Evolutionary conservation across 108 stramenopile genomes (phyloP).

Genomic region (Nitzschia inconspicua): DNA sequence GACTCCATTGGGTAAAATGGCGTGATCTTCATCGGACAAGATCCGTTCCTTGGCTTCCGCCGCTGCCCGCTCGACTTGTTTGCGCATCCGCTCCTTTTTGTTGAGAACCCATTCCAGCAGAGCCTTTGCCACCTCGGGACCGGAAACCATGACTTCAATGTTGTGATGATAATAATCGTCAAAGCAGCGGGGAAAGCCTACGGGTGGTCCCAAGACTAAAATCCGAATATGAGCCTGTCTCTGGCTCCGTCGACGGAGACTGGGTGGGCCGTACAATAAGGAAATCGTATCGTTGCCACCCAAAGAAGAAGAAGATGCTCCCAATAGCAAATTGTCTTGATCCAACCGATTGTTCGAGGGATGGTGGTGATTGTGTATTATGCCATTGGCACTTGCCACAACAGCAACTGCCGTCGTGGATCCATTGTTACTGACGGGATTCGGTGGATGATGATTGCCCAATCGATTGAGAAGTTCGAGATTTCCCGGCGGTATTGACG

Average conservation of each 20-base stretch:
- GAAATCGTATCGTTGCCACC: too few relatives aligned
- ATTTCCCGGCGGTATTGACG: background rate
- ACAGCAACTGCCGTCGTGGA: too few relatives aligned
- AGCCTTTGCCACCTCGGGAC: constrained; percentile 55
- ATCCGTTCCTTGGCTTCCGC: constrained; percentile 35
- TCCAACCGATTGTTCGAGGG: background rate
- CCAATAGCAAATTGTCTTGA: too few relatives aligned
- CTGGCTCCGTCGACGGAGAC: background rate
- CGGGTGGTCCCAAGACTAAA: constrained; percentile 62
- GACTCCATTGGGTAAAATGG: background rate
- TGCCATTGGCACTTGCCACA: too few relatives aligned
- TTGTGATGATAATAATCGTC: constrained; percentile 59
- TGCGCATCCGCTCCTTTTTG: constrained; percentile 41
- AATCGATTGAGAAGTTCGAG: background rate
- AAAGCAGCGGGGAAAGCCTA: constrained; percentile 55
- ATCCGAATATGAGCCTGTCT: constrained; percentile 44
- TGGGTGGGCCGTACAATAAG: background rate
- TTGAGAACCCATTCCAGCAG: constrained; percentile 48
- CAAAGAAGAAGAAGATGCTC: too few relatives aligned
- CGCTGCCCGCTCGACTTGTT: constrained; percentile 52
- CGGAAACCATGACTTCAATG: constrained; percentile 65
- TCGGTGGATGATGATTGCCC: too few relatives aligned
- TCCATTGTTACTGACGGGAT: too few relatives aligned
- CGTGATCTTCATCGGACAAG: background rate
- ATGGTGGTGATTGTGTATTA: too few relatives aligned